A percentile compares a stretch with the other conserved stretches of the same genome.
These are phyloP conservation scores for Prunus davidiana DNA, from an alignment of 306 rosid species.

Conservation along the genomic window DNA sequence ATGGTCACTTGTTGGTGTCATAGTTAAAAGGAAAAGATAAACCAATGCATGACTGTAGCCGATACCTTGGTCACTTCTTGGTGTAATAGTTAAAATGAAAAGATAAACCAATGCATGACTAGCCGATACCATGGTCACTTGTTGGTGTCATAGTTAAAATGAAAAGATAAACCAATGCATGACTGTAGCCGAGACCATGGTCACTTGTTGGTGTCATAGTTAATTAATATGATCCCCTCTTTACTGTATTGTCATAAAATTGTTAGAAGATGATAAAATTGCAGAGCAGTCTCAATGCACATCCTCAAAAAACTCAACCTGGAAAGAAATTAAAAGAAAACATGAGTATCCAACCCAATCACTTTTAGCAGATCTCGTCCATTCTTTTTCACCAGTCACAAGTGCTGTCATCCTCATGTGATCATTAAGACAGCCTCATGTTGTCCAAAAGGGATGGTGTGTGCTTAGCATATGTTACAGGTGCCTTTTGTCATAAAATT, in stretches of 20 bases:
- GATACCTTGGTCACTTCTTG: neutral
- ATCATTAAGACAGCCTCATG: neutral
- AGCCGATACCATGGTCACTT: neutral
- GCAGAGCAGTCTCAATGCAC: no score
- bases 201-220: neutral
- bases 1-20: neutral
- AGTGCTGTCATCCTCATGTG: neutral
- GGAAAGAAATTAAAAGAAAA: neutral
- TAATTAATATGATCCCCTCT: neutral
- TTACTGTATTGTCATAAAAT: neutral
- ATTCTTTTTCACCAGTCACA: neutral
- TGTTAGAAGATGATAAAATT: no score
- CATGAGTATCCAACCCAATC: neutral
- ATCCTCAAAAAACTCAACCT: no score
- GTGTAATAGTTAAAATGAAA: neutral
- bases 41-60: neutral
- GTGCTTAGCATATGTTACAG: neutral
- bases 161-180: neutral
- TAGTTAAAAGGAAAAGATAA: neutral
- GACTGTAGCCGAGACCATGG: neutral
- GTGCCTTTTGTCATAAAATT: neutral
- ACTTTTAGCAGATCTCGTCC: constrained; percentile 12
- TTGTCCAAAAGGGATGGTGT: neutral
- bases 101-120: neutral
- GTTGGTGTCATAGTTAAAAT: neutral